phyloP scores from a whole-genome alignment of 2,329 filamentous ascomycete genomes.

The Zymoseptoria ardabiliae region DNA sequence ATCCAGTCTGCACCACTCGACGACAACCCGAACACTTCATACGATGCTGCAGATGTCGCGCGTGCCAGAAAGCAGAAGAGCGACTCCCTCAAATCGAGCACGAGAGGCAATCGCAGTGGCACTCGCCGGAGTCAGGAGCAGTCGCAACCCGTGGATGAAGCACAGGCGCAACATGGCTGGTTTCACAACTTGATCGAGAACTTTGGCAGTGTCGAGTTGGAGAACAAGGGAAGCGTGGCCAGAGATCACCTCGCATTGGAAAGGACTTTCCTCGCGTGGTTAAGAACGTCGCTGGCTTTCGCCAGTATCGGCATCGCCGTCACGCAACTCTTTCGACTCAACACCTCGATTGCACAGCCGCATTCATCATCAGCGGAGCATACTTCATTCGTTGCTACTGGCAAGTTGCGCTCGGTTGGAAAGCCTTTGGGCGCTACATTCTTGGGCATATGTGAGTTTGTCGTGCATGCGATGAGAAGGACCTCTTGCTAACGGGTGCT shows the following conservation, averaged over 20 bases:
- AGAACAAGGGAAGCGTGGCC: slow-evolving; percentile 80
- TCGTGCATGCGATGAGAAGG: background rate
- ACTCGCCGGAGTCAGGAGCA: slow-evolving; percentile 1
- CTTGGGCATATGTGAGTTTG: slow-evolving; percentile 50
- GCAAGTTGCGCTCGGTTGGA: slow-evolving; percentile 53
- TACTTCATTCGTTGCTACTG: slow-evolving; percentile 14
- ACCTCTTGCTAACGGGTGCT: background rate
- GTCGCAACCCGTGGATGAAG: slow-evolving; percentile 3
- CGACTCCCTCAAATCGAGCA: slow-evolving; percentile 8
- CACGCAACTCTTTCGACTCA: slow-evolving; percentile 77
- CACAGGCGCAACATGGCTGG: slow-evolving; percentile 37
- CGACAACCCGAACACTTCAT: slow-evolving; percentile 1
- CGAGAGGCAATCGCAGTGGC: slow-evolving; percentile 5
- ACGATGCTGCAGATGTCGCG: slow-evolving; percentile 2
- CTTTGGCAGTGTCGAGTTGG: slow-evolving; percentile 64
- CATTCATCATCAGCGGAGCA: slow-evolving; percentile 5
- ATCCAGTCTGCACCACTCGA: slow-evolving; percentile 12
- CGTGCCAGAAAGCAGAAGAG: slow-evolving; percentile 15
- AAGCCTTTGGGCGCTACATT: slow-evolving; percentile 72
- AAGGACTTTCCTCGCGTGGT: slow-evolving; percentile 78
- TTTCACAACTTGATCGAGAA: slow-evolving; percentile 50
- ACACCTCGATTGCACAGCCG: slow-evolving; percentile 50
- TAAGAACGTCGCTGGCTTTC: slow-evolving; percentile 73
- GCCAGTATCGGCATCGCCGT: slow-evolving; percentile 76
- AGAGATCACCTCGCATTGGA: slow-evolving; percentile 76